phyloP scores from a whole-genome alignment of 768 basidiomycete genomes.

The Lactarius sanguifluus region DNA sequence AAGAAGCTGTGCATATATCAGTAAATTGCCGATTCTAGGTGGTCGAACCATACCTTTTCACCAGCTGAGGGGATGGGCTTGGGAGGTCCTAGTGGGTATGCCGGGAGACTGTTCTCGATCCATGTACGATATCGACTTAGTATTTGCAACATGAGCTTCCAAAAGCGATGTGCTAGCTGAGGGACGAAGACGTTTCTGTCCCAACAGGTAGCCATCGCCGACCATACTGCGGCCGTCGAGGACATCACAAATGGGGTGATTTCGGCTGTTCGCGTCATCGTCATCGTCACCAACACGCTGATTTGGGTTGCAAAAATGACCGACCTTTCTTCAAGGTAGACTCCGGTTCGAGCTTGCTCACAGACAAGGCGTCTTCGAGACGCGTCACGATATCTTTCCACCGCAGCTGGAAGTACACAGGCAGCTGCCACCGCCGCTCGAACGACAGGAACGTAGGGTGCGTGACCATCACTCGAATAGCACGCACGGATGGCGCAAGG shows the following conservation, averaged over 20 bases:
- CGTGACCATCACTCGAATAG: conserved; percentile 68
- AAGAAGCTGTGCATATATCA: background rate
- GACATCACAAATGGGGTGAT: conserved; percentile 49
- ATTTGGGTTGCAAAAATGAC: background rate
- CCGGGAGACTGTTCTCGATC: conserved; percentile 55
- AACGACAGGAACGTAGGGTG: conserved; percentile 74
- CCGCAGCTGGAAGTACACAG: conserved; percentile 94
- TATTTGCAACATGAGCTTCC: conserved; percentile 90
- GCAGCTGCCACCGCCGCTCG: conserved; percentile 89
- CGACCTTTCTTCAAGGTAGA: conserved; percentile 42
- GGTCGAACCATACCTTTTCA: conserved; percentile 39
- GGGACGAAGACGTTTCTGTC: conserved; percentile 81
- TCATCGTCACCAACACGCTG: background rate
- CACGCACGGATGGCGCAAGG: conserved; percentile 70
- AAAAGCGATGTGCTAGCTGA: conserved; percentile 81
- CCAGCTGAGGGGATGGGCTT: conserved; percentile 37
- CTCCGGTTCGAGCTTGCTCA: conserved; percentile 43
- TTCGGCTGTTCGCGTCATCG: conserved; percentile 25
- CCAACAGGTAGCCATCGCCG: conserved; percentile 81
- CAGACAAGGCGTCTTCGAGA: conserved; percentile 66
- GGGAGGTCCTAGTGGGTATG: conserved; percentile 40
- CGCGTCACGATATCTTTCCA: conserved; percentile 90
- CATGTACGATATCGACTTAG: conserved; percentile 26
- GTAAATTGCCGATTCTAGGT: conserved; percentile 14
- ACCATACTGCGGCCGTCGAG: conserved; percentile 69